Conservation (phyloP, 1,139 yeast genomes). For the Scheffersomyces segobiensis region DNA sequence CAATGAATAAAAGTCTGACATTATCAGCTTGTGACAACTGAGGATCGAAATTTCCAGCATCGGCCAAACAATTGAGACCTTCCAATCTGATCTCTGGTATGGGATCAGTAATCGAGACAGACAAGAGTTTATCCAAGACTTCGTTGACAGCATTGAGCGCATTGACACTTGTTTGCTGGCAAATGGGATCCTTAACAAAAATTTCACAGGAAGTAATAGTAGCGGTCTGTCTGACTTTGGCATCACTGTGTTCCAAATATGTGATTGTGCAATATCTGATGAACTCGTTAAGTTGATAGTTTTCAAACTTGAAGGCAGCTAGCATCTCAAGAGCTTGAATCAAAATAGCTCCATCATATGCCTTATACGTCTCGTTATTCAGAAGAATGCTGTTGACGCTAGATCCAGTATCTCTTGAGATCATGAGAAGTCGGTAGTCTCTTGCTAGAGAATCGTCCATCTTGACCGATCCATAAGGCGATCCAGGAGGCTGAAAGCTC, state of each 20-base stretch:
- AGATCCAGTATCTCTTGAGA: slow-evolving; percentile 62
- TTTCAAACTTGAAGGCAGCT: slow-evolving; percentile 71
- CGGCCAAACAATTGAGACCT: slow-evolving; percentile 64
- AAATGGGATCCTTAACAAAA: slow-evolving; percentile 80
- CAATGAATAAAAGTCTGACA: slow-evolving; percentile 80
- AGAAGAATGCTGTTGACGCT: slow-evolving; percentile 38
- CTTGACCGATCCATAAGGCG: slow-evolving; percentile 69
- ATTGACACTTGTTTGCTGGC: slow-evolving; percentile 80
- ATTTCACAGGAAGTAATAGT: slow-evolving; percentile 81
- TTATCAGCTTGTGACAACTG: slow-evolving; percentile 94
- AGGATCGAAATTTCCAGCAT: slow-evolving; percentile 76
- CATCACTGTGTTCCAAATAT: slow-evolving; percentile 77
- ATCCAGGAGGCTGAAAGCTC: slow-evolving; percentile 82
- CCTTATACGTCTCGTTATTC: slow-evolving; percentile 41
- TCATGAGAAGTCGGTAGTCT: slow-evolving; percentile 74
- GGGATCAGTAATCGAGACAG: slow-evolving; percentile 90
- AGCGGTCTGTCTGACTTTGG: slow-evolving; percentile 81
- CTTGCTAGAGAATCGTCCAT: slow-evolving; percentile 70
- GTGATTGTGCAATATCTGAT: slow-evolving; percentile 80
- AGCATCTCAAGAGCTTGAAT: slow-evolving; percentile 74
- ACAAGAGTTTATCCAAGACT: slow-evolving; percentile 75
- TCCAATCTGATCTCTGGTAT: slow-evolving; percentile 79
- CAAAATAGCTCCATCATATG: slow-evolving; percentile 53
- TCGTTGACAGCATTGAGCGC: slow-evolving; percentile 84
- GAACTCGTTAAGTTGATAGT: slow-evolving; percentile 79